Base-by-base conservation (phyloP, 1,139 yeast genomes). In the Candida dubliniensis region DNA sequence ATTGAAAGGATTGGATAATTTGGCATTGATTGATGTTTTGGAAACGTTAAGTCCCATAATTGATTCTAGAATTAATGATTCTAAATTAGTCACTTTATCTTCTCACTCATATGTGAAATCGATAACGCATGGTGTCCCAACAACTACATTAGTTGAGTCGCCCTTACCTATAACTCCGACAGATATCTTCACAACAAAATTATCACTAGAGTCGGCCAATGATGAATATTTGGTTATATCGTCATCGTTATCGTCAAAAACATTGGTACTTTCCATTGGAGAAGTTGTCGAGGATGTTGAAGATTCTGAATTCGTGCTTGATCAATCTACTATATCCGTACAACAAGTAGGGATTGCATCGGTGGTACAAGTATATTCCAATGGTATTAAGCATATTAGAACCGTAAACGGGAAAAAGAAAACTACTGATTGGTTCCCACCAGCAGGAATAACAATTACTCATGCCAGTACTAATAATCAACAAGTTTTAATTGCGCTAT, bases 241-340 rank as follows among this genome's bases (percentile, higher is more conserved):
- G 0, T 87, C 88, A 45, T 61, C 77, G 1, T 78, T 82, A 40
- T 54, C 63, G 26, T 60, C 63, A 11, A 79, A 84, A 8, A 88
- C 97, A 0, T 67, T 87, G 43, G 87, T 90, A 1, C 66, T 93
- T 18, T 77, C 87, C 1, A 82, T 88, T 42, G 91, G 90, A 3
- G 96, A 87, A 48, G 82, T 80, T 1, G 89, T 88, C 4, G 90
- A 85, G 51, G 93, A 87, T 56, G 87, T 85, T 4, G 69, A 76
- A 3, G 85, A 84, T 50, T 81, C 93, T 0, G 81, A 84, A 1
- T 73, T 88, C 24, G 63, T 76, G 1, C 56, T 73, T 1, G 71
- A 76, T 31, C 82, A 80, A 31, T 74, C 79, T 1, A 89, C 98
- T 0, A 55, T 91, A 2, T 79, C 78, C 1, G 84, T 88, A 0